Evolutionary conservation across 192 early-diverging fungal species (phyloP).

Genomic region (Chytriomyces sp.): DNA sequence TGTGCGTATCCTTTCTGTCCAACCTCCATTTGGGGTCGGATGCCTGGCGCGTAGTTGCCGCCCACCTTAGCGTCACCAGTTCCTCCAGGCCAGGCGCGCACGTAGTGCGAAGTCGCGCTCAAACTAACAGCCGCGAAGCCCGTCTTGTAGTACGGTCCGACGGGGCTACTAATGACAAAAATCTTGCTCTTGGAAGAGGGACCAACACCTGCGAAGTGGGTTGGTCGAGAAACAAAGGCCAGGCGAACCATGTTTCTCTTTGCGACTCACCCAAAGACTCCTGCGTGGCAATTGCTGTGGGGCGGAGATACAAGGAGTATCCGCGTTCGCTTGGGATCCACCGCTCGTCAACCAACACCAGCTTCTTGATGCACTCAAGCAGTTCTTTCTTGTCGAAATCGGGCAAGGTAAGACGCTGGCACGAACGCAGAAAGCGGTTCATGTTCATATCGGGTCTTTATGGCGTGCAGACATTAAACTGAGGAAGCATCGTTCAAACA

Average conservation of each 20-base stretch:
- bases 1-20: constrained; percentile 89
- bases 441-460: constrained; percentile 99
- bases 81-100: constrained; percentile 94
- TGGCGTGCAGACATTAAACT: too few relatives aligned
- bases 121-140: constrained; percentile 88
- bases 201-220: constrained; percentile 70
- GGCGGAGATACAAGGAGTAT: constrained; percentile 92
- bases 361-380: constrained; percentile 81
- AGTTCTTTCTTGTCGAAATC: constrained; percentile 77
- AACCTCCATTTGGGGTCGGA: constrained; percentile 80
- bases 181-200: constrained; percentile 75
- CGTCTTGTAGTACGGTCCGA: constrained; percentile 95
- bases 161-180: constrained; percentile 88
- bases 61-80: constrained; percentile 93
- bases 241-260: background rate
- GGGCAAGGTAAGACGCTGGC: constrained; percentile 80
- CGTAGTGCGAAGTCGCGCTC: constrained; percentile 80
- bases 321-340: constrained; percentile 93
- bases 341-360: constrained; percentile 74
- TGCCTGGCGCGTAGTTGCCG: constrained; percentile 84
- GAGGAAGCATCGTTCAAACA: too few relatives aligned
- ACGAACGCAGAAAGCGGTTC: constrained; percentile 79
- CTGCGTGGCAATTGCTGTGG: constrained; percentile 91
- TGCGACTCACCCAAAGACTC: constrained; percentile 46
- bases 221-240: constrained; percentile 1